Conservation (phyloP, 495 filamentous ascomycete species). For the Ramalina intermedia region DNA sequence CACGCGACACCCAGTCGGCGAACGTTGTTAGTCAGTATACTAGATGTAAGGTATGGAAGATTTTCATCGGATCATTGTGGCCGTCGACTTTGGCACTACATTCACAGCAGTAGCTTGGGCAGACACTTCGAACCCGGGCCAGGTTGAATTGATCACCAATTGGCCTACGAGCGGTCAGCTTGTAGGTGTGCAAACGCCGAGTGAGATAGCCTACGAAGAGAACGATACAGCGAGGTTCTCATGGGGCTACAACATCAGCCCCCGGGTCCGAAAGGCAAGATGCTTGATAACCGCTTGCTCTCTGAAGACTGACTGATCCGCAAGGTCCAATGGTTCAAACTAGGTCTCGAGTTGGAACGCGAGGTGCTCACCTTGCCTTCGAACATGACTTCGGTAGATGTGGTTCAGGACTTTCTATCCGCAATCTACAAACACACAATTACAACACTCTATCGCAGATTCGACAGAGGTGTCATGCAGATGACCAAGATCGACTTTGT, state of each 20-base stretch:
- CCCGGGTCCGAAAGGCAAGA: no score
- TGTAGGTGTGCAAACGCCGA: slow-evolving; percentile 33
- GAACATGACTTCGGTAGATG: slow-evolving; percentile 19
- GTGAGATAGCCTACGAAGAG: slow-evolving; percentile 25
- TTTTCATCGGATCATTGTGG: slow-evolving; percentile 18
- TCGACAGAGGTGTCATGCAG: slow-evolving; percentile 20
- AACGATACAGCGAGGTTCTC: no score
- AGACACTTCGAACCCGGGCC: slow-evolving; percentile 11
- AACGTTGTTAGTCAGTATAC: no score
- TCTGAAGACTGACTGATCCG: background rate
- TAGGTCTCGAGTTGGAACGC: slow-evolving; percentile 22
- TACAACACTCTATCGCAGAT: slow-evolving; percentile 22
- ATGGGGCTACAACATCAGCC: no score
- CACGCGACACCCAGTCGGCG: no score
- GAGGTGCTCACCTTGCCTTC: slow-evolving; percentile 10
- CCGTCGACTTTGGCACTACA: slow-evolving; percentile 36
- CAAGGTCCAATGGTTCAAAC: slow-evolving; percentile 19
- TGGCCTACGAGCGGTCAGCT: slow-evolving; percentile 23
- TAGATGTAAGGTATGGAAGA: no score
- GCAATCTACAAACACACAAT: slow-evolving; percentile 28
- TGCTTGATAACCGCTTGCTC: no score
- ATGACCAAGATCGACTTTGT: slow-evolving; percentile 22
- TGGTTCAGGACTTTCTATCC: slow-evolving; percentile 27
- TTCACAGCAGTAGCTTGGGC: slow-evolving; percentile 19
- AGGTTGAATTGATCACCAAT: slow-evolving; percentile 22